Percentiles rank a stretch among this genome's conserved stretches.
Conservation (phyloP, 352 stramenopile species). For the Pythium vanterpoolii region DNA sequence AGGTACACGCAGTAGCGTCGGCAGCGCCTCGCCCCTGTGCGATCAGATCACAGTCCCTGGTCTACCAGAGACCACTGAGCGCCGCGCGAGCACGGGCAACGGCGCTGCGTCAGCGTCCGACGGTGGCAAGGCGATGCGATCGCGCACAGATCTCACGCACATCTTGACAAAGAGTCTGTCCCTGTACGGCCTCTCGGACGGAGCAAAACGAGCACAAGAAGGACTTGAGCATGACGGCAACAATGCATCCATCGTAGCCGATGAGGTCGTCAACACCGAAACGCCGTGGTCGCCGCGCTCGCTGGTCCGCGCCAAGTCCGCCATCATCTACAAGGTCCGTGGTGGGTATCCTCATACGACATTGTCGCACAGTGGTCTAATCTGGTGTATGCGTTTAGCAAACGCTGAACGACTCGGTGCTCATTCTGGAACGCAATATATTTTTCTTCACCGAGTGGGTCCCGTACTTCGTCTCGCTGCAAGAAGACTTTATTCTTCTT, state of each 20-base stretch:
- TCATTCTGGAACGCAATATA: constrained; percentile 77
- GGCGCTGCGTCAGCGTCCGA: not conserved
- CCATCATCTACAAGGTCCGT: constrained; percentile 82
- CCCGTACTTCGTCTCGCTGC: constrained; percentile 79
- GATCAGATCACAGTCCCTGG: constrained; percentile 4
- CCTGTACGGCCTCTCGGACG: constrained; percentile 4
- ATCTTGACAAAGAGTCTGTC: constrained; percentile 14
- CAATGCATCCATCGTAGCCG: constrained; percentile 73
- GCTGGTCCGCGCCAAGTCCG: constrained; percentile 78
- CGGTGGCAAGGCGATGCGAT: not conserved
- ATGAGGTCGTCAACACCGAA: constrained; percentile 39
- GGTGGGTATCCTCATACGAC: not conserved
- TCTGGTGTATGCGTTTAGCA: constrained; percentile 34
- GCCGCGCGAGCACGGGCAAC: constrained; percentile 3
- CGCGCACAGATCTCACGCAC: constrained; percentile 10
- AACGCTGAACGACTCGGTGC: constrained; percentile 81
- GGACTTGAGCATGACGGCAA: constrained; percentile 67
- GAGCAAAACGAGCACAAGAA: constrained; percentile 1
- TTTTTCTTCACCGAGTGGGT: constrained; percentile 84
- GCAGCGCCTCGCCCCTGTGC: not conserved
- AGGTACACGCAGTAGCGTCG: not conserved
- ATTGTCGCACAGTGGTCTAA: not conserved
- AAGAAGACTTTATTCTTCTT: constrained; percentile 75
- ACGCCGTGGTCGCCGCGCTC: constrained; percentile 84
- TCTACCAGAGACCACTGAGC: constrained; percentile 1